These are phyloP conservation scores for Mariannaea sp. DNA, from an alignment of 2,329 filamentous ascomycete genomes.

Conservation along the genomic window DNA sequence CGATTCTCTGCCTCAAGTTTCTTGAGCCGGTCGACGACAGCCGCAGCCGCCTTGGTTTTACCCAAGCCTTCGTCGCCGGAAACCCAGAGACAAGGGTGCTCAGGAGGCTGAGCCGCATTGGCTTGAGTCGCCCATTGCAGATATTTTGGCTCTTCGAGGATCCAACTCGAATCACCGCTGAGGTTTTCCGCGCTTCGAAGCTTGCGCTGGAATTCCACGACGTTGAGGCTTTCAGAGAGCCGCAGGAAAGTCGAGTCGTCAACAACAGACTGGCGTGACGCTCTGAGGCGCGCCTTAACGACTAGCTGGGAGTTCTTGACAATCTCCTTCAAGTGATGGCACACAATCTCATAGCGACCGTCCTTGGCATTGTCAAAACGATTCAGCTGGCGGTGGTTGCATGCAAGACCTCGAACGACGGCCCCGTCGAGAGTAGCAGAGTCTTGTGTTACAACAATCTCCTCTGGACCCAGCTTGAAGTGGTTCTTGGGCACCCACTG, in stretches of 20 bases:
- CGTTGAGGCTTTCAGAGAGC: constrained; percentile 9
- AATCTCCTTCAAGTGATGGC: constrained; percentile 11
- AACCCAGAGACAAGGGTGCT: constrained; percentile 13
- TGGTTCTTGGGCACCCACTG: constrained; percentile 5
- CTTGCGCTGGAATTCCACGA: constrained; percentile 9
- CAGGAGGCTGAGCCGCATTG: background rate
- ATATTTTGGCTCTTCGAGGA: constrained; percentile 6
- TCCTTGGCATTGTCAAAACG: constrained; percentile 16
- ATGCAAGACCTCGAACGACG: constrained; percentile 7
- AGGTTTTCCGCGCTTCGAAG: constrained; percentile 8
- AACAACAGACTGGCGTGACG: constrained; percentile 12
- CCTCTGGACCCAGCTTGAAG: constrained; percentile 15
- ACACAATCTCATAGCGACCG: constrained; percentile 9
- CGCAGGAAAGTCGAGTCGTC: constrained; percentile 16
- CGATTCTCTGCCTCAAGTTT: constrained; percentile 8
- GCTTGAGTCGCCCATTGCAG: constrained; percentile 5
- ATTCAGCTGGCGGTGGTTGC: constrained; percentile 16
- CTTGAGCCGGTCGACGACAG: constrained; percentile 8
- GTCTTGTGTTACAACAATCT: constrained; percentile 13
- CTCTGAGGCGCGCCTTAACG: constrained; percentile 12
- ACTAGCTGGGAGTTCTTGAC: constrained; percentile 10
- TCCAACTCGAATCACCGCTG: constrained; percentile 13
- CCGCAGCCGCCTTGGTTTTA: constrained; percentile 10
- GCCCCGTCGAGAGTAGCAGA: constrained; percentile 9
- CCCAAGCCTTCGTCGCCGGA: constrained; percentile 14